A percentile compares a stretch with the other conserved stretches of the same genome.
Conservation (phyloP, 805 yeast genomes). For the Isabelozyma rhagii region DNA sequence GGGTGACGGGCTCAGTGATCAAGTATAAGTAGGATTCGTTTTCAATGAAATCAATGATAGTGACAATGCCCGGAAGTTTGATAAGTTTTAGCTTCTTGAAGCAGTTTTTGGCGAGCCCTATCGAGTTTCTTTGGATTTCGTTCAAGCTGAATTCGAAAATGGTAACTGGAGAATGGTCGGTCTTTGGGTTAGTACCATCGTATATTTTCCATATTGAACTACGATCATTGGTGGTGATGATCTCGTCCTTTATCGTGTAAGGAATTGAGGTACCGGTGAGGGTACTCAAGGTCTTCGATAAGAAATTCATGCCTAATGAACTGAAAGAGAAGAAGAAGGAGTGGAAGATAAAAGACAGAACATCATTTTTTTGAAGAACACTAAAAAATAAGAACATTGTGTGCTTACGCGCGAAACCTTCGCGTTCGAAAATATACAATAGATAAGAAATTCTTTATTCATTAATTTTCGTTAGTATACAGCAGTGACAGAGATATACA, state of each 20-base stretch:
- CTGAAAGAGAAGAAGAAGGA: too few species aligned
- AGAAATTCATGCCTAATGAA: conserved; percentile 53
- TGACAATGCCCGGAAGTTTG: conserved; percentile 67
- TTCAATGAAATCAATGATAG: conserved; percentile 61
- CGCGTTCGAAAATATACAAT: too few species aligned
- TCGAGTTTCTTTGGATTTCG: conserved; percentile 20
- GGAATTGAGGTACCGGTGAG: conserved; percentile 60
- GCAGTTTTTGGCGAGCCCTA: conserved; percentile 32
- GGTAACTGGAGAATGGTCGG: conserved; percentile 50
- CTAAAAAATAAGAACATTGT: too few species aligned
- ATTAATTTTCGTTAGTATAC: too few species aligned
- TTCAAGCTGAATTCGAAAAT: conserved; percentile 61
- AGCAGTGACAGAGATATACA: too few species aligned
- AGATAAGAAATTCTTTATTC: too few species aligned
- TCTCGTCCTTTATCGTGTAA: conserved; percentile 48
- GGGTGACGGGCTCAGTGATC: conserved; percentile 64
- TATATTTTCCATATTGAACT: conserved; percentile 60
- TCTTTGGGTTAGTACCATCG: conserved; percentile 54
- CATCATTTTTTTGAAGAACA: background rate
- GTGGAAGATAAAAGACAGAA: background rate
- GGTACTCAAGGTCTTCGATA: conserved; percentile 59
- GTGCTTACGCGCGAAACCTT: too few species aligned
- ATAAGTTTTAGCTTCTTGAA: conserved; percentile 50
- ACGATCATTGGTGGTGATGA: conserved; percentile 23
- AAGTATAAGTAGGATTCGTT: conserved; percentile 55